phyloP scores from a whole-genome alignment of 257 asterid genomes.

The Capsicum chinense region DNA sequence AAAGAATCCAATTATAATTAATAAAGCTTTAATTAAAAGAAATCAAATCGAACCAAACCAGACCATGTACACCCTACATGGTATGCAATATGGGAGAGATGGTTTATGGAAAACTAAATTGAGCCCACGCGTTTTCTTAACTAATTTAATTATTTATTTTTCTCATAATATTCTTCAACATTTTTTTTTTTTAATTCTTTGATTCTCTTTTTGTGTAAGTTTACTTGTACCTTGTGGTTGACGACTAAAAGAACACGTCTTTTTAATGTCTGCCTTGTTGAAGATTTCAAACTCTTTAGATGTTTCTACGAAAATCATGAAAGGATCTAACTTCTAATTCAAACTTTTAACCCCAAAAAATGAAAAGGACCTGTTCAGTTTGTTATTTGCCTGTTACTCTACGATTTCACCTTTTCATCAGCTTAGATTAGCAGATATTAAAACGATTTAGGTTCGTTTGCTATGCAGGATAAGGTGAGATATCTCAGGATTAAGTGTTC shows the following conservation, averaged over 20 bases:
- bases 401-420: not conserved
- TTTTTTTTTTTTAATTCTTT: not conserved
- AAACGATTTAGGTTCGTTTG: no score
- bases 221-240: not conserved
- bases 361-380: not conserved
- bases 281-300: not conserved
- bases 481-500: no score
- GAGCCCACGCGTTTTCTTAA: conserved; percentile 15
- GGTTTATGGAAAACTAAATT: not conserved
- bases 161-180: not conserved
- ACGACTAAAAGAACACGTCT: not conserved
- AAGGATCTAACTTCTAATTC: not conserved
- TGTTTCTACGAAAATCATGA: not conserved
- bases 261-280: not conserved
- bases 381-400: not conserved
- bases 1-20: no score
- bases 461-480: no score
- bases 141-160: not conserved
- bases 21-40: no score
- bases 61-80: no score
- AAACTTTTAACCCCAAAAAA: not conserved
- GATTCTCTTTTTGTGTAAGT: not conserved
- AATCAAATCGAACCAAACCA: no score
- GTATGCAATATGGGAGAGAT: no score
- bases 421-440: no score